phyloP scores from a whole-genome alignment of 805 yeast species.

The Tetrapisispora pingtungensis region DNA sequence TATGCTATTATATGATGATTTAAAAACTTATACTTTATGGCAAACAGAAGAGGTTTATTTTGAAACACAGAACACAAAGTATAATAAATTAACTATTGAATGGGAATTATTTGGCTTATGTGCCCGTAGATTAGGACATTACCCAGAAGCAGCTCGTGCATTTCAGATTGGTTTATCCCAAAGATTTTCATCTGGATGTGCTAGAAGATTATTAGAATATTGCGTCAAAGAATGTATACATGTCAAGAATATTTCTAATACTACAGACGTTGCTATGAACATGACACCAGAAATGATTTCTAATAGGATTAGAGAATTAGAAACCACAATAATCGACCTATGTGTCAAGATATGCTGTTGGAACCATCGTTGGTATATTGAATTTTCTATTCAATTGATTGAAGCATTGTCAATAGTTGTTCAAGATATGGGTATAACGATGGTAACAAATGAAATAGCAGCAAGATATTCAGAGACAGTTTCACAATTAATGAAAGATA shows the following conservation, averaged over 20 bases:
- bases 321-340: constrained; percentile 53
- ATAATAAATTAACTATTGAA: constrained; percentile 69
- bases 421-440: constrained; percentile 67
- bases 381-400: constrained; percentile 66
- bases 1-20: constrained; percentile 61
- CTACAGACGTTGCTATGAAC: constrained; percentile 13
- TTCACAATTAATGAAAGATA: constrained; percentile 18
- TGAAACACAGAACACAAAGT: constrained; percentile 76
- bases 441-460: constrained; percentile 60
- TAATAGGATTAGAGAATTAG: constrained; percentile 26
- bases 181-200: constrained; percentile 73
- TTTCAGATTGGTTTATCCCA: constrained; percentile 60
- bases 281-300: constrained; percentile 28
- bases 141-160: constrained; percentile 79
- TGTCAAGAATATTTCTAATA: constrained; percentile 14
- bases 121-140: constrained; percentile 76
- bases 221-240: constrained; percentile 42
- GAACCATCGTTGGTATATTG: constrained; percentile 96
- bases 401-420: constrained; percentile 50
- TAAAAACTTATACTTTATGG: constrained; percentile 82
- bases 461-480: constrained; percentile 49
- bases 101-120: constrained; percentile 89
- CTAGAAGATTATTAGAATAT: constrained; percentile 60
- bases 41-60: constrained; percentile 84
- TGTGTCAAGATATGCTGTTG: constrained; percentile 81